phyloP scores from a whole-genome alignment of 495 filamentous ascomycete species.

The Articulospora tetracladia region DNA sequence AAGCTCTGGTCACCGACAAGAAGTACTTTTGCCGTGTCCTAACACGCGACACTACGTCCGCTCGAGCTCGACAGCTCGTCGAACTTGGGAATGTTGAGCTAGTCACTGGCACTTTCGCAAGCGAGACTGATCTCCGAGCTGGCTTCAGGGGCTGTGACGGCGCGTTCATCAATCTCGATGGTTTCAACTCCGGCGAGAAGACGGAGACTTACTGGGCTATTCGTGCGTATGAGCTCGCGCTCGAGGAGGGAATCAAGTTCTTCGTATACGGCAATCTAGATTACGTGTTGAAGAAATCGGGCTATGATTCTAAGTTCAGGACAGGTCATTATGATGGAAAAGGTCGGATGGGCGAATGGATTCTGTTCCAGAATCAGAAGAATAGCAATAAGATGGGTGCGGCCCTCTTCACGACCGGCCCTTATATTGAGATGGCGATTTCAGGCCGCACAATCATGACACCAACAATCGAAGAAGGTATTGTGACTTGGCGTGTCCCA shows the following conservation, averaged over 20 bases:
- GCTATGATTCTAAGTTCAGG: slow-evolving; percentile 41
- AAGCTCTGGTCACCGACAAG: slow-evolving; percentile 28
- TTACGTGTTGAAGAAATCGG: slow-evolving; percentile 40
- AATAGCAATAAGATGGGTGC: slow-evolving; percentile 39
- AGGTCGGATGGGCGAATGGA: slow-evolving; percentile 48
- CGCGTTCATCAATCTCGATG: slow-evolving; percentile 52
- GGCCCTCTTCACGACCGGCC: slow-evolving; percentile 47
- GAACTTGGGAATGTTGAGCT: slow-evolving; percentile 39
- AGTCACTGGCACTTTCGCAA: slow-evolving; percentile 41
- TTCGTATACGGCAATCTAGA: slow-evolving; percentile 50
- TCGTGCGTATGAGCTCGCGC: slow-evolving; percentile 50
- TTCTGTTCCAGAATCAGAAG: slow-evolving; percentile 34
- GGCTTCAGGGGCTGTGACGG: slow-evolving; percentile 41
- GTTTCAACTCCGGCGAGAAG: slow-evolving; percentile 50
- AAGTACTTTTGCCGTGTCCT: slow-evolving; percentile 34
- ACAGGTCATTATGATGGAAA: slow-evolving; percentile 53
- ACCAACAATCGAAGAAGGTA: slow-evolving; percentile 34
- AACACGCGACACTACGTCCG: slow-evolving; percentile 31
- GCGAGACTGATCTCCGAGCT: slow-evolving; percentile 38
- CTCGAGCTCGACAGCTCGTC: slow-evolving; percentile 29
- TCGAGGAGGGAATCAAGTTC: slow-evolving; percentile 44
- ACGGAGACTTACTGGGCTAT: slow-evolving; percentile 52
- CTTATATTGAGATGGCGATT: slow-evolving; percentile 51
- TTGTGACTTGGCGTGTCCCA: slow-evolving; percentile 42
- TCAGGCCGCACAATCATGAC: slow-evolving; percentile 32